Evolutionary conservation across 2,329 filamentous ascomycete species (phyloP), one percentile per base, ranked within the genome.

Genomic region (Aspergillus ochraceus): DNA sequence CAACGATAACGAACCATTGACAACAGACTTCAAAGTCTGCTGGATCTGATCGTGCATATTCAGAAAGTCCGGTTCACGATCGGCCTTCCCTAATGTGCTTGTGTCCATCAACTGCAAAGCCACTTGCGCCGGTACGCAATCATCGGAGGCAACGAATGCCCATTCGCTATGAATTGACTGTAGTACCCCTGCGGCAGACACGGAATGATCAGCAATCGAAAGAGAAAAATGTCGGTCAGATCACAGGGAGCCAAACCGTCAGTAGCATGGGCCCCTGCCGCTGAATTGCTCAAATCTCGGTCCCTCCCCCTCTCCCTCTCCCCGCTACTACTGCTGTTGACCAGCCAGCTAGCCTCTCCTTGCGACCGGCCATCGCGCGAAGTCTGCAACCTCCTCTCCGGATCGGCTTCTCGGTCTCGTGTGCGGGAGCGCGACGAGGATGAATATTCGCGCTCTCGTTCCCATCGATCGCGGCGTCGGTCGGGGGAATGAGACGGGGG

Each of bases 51-150:
- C 83, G 74, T 97, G 91, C 51, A 91, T 92, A 66, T 89, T 83
- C 71, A 90, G 84, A 74, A 99, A 99, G 66, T 91, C 88, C 62
- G 84, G 85, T 74, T 97, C 94, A 69, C 96, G 91, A 74, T 92
- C 89, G 51, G 94, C 94, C 63, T 95, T 87, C 20, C 95, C 95
- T 57, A 99, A 87, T 5, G 94, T 98, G 80, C 93, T 97, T 54
- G 86, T 88, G 77, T 99, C 95, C 79, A 98, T 90, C 64, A 99
- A 83, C 77, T 97, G 93, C 51, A 99, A 83, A n/a, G 94, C 92
- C 55, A 97, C 86, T 76, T 98, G 93, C 39, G 98, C 92, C 2
- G 95, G 95, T 32, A 97, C 87, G 72, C 93, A 97, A 71, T 95
- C 89, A 63, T 89, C 89, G 68, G 90, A 85, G 64, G 90, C 91